These are phyloP conservation scores for Rosa rugosa DNA, from an alignment of 306 rosid species.

Conservation along the genomic window DNA sequence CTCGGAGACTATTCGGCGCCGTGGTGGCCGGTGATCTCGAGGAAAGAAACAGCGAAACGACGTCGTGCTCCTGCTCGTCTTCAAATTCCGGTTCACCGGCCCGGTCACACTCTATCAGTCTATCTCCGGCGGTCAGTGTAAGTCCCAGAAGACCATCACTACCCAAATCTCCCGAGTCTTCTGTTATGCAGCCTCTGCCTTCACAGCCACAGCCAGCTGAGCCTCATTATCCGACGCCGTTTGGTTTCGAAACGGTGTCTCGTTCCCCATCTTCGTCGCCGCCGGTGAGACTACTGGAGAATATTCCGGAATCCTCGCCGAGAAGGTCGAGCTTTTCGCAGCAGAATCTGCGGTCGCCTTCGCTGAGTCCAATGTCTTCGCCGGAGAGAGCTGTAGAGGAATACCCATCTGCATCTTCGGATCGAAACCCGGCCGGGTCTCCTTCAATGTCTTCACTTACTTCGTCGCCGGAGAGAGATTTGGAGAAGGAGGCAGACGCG, in stretches of 20 bases:
- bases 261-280: slow-evolving; percentile 18
- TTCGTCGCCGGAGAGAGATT: slow-evolving; percentile 21
- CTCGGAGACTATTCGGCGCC: slow-evolving; percentile 47
- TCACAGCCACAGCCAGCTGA: not conserved
- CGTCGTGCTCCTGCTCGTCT: slow-evolving; percentile 51
- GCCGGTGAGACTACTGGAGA: slow-evolving; percentile 29
- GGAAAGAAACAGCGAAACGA: slow-evolving; percentile 39
- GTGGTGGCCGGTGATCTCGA: slow-evolving; percentile 27
- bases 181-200: slow-evolving; percentile 6
- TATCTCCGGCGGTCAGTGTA: slow-evolving; percentile 37
- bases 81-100: slow-evolving; percentile 63
- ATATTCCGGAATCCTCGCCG: slow-evolving; percentile 21
- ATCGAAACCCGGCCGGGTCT: slow-evolving; percentile 15
- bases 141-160: slow-evolving; percentile 35
- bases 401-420: slow-evolving; percentile 8
- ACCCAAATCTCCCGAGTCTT: slow-evolving; percentile 19
- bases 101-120: slow-evolving; percentile 54
- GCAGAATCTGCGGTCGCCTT: slow-evolving; percentile 29
- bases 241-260: not conserved
- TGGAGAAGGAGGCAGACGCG: slow-evolving; percentile 18
- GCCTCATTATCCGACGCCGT: slow-evolving; percentile 12
- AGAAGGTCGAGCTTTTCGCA: slow-evolving; percentile 16
- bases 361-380: slow-evolving; percentile 29
- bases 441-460: slow-evolving; percentile 20
- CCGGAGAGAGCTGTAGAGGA: slow-evolving; percentile 24